Evolutionary conservation across 129 eudicot species (phyloP), one percentile per base, ranked within the genome.

Genomic region (Arctium minus): DNA sequence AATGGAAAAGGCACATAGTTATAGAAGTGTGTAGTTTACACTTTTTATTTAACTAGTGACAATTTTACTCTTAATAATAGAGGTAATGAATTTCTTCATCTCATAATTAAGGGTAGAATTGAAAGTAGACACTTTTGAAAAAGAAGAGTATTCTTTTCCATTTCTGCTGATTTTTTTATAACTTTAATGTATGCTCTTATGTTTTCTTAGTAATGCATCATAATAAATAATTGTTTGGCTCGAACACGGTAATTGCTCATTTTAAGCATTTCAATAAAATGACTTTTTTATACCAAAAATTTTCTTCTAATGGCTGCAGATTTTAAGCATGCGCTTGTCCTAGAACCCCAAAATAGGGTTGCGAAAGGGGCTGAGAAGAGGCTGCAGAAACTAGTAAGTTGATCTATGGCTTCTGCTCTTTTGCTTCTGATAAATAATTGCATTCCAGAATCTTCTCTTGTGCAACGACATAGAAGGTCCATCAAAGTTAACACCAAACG

Each of bases 271-370:
- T 50, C 18, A 50, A 50, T 72, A 18, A 72, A 72, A 4, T 17
- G 17, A 12, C 33, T 29, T 77, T 1, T 5, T 76, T 50, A 44
- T 76, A 70, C 22, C 44, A 6, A 80, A 0, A 15, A 5, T 10
- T 65, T 18, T 29, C 35, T 17, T 68, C 39, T 77, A 73, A 74
- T 38, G 42, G 62, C 12, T 81, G 86, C 92, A 95, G 98, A 95
- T 91, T 95, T 95, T 86, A 92, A 86, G 93, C 97, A 95, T 82
- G 98, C 94, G 0, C 96, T 90, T n/a, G 94, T 95, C 46, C 90
- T 95, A 60, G 98, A 95, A 88, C 98, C 98, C 2, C 98, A 91
- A 77, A 95, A 95, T 62, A 95, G 88, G 86, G 89, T 86, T 74
- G 98, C 98, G 6, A 82, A 83, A 84, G 40, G 18, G 68, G 96